A percentile compares a stretch with the other conserved stretches of the same genome.
These are phyloP conservation scores for Hevea brasiliensis DNA, from an alignment of 345 rosid genomes.

Conservation along the genomic window DNA sequence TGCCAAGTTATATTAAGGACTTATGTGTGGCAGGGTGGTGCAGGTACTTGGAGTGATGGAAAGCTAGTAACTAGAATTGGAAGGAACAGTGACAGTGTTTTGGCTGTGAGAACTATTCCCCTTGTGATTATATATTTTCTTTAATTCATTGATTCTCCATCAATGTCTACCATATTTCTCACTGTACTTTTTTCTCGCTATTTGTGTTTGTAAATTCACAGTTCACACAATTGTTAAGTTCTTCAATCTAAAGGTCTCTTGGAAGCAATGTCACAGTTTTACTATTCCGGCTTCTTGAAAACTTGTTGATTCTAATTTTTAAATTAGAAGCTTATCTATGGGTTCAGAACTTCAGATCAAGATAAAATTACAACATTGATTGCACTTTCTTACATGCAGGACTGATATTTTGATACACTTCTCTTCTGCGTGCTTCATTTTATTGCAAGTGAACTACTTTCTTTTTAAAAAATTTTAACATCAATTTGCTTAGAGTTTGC, in stretches of 20 bases:
- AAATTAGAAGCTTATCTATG: not conserved
- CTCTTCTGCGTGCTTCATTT: conserved; percentile 9
- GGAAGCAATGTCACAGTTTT: not conserved
- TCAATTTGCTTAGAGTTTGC: not conserved
- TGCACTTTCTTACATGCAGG: not conserved
- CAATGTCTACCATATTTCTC: not conserved
- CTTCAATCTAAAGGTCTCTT: not conserved
- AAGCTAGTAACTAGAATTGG: conserved; percentile 97
- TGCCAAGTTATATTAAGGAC: conserved; percentile 50
- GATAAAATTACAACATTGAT: not conserved
- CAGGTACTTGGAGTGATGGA: conserved; percentile 99
- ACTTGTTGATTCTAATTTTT: not conserved
- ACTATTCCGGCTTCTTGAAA: not conserved
- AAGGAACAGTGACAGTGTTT: conserved; percentile 79
- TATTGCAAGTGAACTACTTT: not conserved
- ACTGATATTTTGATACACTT: not conserved
- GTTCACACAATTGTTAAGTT: not conserved
- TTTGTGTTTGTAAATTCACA: not conserved
- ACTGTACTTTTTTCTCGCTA: not conserved
- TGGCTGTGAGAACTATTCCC: conserved; percentile 57
- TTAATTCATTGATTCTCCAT: not conserved
- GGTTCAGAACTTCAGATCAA: not conserved
- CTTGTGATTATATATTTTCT: not conserved
- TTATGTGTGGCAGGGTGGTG: conserved; percentile 98
- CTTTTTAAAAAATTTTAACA: not conserved